phyloP scores from a whole-genome alignment of 495 filamentous ascomycete genomes.

The Schizothecium vesticola region DNA sequence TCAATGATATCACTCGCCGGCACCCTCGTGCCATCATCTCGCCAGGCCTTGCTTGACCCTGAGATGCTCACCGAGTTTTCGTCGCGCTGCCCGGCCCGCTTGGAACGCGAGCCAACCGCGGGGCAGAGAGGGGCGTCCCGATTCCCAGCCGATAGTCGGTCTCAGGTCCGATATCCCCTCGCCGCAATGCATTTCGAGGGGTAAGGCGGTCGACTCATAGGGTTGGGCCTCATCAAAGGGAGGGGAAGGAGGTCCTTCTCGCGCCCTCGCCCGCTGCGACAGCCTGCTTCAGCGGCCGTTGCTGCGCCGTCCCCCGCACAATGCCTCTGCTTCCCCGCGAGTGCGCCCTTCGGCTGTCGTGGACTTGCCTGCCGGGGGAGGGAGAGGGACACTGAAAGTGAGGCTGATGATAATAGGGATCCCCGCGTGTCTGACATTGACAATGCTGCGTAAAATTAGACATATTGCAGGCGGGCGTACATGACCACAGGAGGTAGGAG shows the following conservation, averaged over 20 bases:
- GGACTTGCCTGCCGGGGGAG: background rate
- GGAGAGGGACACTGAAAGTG: background rate
- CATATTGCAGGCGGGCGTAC: slow-evolving; percentile 7
- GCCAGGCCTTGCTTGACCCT: background rate
- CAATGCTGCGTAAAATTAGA: slow-evolving; percentile 14
- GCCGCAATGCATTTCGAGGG: background rate
- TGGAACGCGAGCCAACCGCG: slow-evolving; percentile 5
- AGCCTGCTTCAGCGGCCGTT: background rate
- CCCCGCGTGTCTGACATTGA: slow-evolving; percentile 13
- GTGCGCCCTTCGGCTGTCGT: background rate
- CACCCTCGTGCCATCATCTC: slow-evolving; percentile 5
- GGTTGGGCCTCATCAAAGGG: slow-evolving; percentile 1
- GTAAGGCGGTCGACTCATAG: background rate
- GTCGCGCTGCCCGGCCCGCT: background rate
- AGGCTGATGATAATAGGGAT: slow-evolving; percentile 21
- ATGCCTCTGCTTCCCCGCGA: background rate
- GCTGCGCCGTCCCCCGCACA: background rate
- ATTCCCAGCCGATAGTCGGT: background rate
- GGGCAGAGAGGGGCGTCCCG: background rate
- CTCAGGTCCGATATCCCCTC: background rate
- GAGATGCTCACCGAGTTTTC: slow-evolving; percentile 8
- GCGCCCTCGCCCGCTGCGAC: background rate
- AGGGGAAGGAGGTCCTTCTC: slow-evolving; percentile 6
- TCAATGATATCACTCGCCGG: slow-evolving; percentile 13
- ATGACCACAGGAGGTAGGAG: slow-evolving; percentile 6